Evolutionary conservation across 345 rosid species (phyloP).

Genomic region (Pugionium dolabratum): DNA sequence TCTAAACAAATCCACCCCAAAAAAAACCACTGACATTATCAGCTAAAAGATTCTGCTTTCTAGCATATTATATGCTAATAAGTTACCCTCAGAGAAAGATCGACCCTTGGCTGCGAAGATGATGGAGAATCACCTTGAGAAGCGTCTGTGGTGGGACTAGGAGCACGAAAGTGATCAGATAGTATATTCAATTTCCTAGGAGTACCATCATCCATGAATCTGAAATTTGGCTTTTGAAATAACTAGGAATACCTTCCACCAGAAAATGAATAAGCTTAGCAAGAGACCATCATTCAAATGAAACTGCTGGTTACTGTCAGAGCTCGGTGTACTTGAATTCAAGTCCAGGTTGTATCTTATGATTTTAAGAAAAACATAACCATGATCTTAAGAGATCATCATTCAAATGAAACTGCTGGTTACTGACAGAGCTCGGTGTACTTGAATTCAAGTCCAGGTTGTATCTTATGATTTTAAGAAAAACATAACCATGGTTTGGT

Average conservation of each 20-base stretch:
- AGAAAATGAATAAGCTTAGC: background rate
- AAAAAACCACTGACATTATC: slow-evolving; percentile 16
- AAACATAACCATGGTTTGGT: too few species aligned
- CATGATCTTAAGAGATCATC: background rate
- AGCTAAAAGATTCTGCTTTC: slow-evolving; percentile 24
- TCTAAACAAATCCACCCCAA: slow-evolving; percentile 50
- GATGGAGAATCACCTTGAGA: slow-evolving; percentile 48
- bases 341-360: too few species aligned
- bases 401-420: slow-evolving; percentile 9
- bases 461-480: too few species aligned
- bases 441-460: background rate
- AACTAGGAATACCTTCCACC: slow-evolving; percentile 17
- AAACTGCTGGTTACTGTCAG: slow-evolving; percentile 1
- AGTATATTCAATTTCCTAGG: slow-evolving; percentile 63
- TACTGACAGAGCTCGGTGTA: slow-evolving; percentile 9
- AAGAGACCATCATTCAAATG: slow-evolving; percentile 16
- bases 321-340: background rate
- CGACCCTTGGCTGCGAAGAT: slow-evolving; percentile 42
- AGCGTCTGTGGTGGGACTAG: slow-evolving; percentile 44
- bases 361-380: too few species aligned
- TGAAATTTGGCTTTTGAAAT: slow-evolving; percentile 14
- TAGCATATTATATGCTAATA: background rate
- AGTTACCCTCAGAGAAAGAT: slow-evolving; percentile 49
- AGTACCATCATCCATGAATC: slow-evolving; percentile 73
- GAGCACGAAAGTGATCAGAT: slow-evolving; percentile 67